phyloP scores from a whole-genome alignment of 768 basidiomycete genomes.

The Trametes punicea region DNA sequence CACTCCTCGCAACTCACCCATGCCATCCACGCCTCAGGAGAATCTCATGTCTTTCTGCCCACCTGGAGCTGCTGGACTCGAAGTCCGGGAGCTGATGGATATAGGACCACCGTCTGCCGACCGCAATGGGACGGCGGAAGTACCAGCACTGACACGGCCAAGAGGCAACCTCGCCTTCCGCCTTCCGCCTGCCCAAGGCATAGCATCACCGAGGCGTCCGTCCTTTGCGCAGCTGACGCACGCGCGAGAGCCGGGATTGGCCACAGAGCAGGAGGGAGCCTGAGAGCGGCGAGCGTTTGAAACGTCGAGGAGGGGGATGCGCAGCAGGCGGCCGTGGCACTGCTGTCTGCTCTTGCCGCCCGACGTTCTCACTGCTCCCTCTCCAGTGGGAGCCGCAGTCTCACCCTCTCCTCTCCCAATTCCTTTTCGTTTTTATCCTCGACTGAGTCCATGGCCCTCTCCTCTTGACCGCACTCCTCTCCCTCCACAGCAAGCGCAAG shows the following conservation, averaged over 20 bases:
- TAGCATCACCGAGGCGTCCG: not conserved
- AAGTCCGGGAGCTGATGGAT: no score
- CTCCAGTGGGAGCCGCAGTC: not conserved
- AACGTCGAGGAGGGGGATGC: conserved; percentile 1
- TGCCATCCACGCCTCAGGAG: no score
- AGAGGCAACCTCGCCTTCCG: no score
- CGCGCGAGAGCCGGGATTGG: not conserved
- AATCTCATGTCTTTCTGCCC: no score
- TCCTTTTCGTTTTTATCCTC: not conserved
- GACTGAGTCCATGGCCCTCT: not conserved
- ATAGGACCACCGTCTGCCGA: no score
- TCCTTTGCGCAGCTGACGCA: not conserved
- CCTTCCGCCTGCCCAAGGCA: no score
- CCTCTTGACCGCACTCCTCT: conserved; percentile 3
- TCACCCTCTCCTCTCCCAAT: not conserved
- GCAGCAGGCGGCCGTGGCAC: conserved; percentile 9
- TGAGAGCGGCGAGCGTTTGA: not conserved
- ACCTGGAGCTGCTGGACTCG: no score
- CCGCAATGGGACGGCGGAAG: no score
- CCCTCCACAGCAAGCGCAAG: not conserved
- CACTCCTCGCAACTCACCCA: no score
- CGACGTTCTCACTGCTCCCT: conserved; percentile 3
- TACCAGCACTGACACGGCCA: no score
- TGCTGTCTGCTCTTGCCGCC: not conserved
- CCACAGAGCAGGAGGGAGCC: not conserved